These are phyloP conservation scores for Thalassiosira hispida DNA, from an alignment of 352 stramenopile species.

Conservation along the genomic window DNA sequence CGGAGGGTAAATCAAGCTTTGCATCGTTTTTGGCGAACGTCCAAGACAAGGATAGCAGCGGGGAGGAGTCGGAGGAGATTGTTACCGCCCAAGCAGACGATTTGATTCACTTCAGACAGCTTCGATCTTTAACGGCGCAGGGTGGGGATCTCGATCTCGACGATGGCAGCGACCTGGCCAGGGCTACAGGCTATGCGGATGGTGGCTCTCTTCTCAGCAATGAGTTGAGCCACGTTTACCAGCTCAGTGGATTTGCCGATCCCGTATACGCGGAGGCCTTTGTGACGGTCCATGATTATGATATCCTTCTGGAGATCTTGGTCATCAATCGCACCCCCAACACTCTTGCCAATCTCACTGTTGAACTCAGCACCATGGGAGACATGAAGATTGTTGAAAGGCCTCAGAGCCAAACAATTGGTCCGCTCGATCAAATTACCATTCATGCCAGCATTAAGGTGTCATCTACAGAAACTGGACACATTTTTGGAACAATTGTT, in stretches of 20 bases:
- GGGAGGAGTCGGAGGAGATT: conserved; percentile 58
- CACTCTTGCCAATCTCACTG: conserved; percentile 97
- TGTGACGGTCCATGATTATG: conserved; percentile 99
- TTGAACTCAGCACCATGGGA: conserved; percentile 99
- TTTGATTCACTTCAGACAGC: conserved; percentile 97
- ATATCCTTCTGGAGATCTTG: conserved; percentile 99
- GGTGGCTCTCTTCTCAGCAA: conserved; percentile 83
- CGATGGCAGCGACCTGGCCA: conserved; percentile 95
- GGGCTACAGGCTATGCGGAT: conserved; percentile 90
- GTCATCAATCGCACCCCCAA: conserved; percentile 98
- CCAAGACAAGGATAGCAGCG: conserved; percentile 65
- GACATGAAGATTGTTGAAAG: conserved; percentile 99
- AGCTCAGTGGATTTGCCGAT: conserved; percentile 99
- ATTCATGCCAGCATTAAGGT: conserved; percentile 99
- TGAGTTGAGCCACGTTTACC: conserved; percentile 96
- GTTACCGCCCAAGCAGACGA: conserved; percentile 88
- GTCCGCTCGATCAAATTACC: conserved; percentile 94
- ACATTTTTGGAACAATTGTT: conserved; percentile 99
- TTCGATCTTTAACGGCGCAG: conserved; percentile 91
- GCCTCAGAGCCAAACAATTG: conserved; percentile 96
- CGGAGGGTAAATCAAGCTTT: conserved; percentile 77
- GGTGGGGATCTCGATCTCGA: conserved; percentile 97
- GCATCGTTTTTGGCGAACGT: conserved; percentile 72
- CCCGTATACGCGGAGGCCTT: conserved; percentile 99
- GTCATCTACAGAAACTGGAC: conserved; percentile 99